Conservation (phyloP, 108 stramenopile species). For the Epithemia pelagica region DNA sequence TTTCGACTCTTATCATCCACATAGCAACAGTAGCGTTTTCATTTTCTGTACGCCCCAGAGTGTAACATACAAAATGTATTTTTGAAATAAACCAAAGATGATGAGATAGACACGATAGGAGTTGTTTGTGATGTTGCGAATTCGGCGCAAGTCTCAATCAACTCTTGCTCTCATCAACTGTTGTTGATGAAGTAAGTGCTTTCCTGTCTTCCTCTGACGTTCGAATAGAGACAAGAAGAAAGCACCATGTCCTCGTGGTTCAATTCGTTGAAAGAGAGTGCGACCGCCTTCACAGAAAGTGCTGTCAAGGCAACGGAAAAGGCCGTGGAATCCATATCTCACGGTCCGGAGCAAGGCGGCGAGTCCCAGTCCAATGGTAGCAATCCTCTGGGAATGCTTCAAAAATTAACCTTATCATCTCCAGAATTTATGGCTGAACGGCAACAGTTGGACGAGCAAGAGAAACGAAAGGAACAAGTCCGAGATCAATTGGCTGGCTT, state of each 20-base stretch:
- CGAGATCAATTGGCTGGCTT: constrained; percentile 53
- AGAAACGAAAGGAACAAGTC: constrained; percentile 52
- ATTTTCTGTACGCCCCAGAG: too few species aligned
- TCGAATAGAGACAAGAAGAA: background rate
- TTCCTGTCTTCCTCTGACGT: too few species aligned
- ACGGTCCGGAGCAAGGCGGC: background rate
- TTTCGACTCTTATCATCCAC: too few species aligned
- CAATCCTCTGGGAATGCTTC: constrained; percentile 29
- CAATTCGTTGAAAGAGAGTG: constrained; percentile 9
- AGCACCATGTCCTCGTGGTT: constrained; percentile 10
- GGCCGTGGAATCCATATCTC: background rate
- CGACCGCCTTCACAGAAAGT: background rate
- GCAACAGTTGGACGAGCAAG: constrained; percentile 52
- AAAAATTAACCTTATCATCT: constrained; percentile 71
- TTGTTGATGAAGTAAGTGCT: too few species aligned
- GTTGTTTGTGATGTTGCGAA: too few species aligned
- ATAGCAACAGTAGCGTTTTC: too few species aligned
- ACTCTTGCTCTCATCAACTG: too few species aligned
- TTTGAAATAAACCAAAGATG: too few species aligned
- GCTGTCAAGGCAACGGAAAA: background rate
- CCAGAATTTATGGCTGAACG: constrained; percentile 72
- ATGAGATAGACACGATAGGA: too few species aligned
- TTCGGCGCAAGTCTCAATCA: too few species aligned
- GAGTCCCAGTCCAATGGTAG: background rate
- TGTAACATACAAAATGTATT: too few species aligned